Percentiles rank a stretch among this genome's conserved stretches.
phyloP scores from a whole-genome alignment of 1,139 yeast genomes.

The Tardiomyces blankii region DNA sequence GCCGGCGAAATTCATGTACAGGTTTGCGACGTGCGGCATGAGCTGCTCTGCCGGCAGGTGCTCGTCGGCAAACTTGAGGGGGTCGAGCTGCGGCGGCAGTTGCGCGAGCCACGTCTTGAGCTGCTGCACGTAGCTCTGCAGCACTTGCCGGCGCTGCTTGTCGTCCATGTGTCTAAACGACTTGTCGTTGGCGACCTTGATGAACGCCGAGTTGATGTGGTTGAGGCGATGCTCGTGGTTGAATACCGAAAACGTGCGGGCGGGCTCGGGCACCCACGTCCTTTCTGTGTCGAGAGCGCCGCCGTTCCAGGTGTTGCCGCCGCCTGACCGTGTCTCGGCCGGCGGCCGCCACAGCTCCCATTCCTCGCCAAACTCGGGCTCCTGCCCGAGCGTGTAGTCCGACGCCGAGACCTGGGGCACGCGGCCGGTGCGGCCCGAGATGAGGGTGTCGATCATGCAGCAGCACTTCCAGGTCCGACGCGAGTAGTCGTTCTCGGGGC shows the following conservation, averaged over 20 bases:
- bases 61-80: constrained; percentile 4
- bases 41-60: constrained; percentile 1
- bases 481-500: background rate
- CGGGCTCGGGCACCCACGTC: constrained; percentile 6
- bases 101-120: constrained; percentile 7
- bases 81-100: constrained; percentile 7
- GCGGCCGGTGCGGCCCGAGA: constrained; percentile 7
- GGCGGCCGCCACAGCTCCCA: constrained; percentile 7
- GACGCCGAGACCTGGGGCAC: constrained; percentile 5
- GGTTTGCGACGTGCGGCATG: constrained; percentile 10
- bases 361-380: constrained; percentile 5
- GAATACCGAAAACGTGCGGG: constrained; percentile 8
- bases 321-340: background rate
- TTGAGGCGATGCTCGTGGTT: constrained; percentile 8
- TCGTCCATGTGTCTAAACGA: constrained; percentile 3
- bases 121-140: constrained; percentile 4
- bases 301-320: background rate
- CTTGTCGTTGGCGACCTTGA: constrained; percentile 9
- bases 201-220: constrained; percentile 7
- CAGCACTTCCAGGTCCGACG: constrained; percentile 8
- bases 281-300: background rate
- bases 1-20: constrained; percentile 9
- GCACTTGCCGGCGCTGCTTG: constrained; percentile 4
- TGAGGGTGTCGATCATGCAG: constrained; percentile 7
- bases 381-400: constrained; percentile 4